These are phyloP conservation scores for Botrytis squamosa DNA, from an alignment of 2,329 filamentous ascomycete species.

Conservation along the genomic window DNA sequence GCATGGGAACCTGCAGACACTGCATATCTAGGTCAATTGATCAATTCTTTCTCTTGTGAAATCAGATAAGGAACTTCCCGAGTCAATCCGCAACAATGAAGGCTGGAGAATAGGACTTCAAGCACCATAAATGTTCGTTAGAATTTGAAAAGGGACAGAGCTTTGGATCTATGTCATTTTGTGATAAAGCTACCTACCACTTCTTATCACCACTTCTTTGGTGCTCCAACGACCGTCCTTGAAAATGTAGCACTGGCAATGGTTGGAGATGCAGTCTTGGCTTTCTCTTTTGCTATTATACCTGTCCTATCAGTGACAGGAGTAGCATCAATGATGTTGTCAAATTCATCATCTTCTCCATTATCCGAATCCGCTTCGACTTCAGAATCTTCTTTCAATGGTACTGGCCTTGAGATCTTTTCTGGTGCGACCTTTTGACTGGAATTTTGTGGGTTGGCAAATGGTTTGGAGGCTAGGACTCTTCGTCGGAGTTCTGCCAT, in stretches of 20 bases:
- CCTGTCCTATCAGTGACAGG: conserved; percentile 86
- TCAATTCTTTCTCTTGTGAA: too few relatives aligned
- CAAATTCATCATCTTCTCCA: conserved; percentile 72
- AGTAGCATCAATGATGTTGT: conserved; percentile 88
- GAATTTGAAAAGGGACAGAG: neutral
- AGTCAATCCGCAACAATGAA: too few relatives aligned
- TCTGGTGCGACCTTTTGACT: conserved; percentile 57
- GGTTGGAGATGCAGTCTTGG: conserved; percentile 38
- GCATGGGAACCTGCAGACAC: neutral
- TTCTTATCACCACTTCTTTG: conserved; percentile 41
- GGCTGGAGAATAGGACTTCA: too few relatives aligned
- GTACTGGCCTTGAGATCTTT: conserved; percentile 60
- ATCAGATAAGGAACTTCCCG: too few relatives aligned
- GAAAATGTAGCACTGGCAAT: conserved; percentile 40
- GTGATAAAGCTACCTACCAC: conserved; percentile 36
- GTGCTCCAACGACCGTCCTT: conserved; percentile 40
- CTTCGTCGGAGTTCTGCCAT: conserved; percentile 91
- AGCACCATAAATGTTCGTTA: neutral
- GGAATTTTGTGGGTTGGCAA: conserved; percentile 58
- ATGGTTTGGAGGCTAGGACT: conserved; percentile 89
- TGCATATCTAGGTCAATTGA: too few relatives aligned
- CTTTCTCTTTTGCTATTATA: conserved; percentile 50
- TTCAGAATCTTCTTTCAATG: conserved; percentile 59
- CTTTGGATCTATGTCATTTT: neutral
- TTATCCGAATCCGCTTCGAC: conserved; percentile 72